These are phyloP conservation scores for Camellia sinensis DNA, from an alignment of 148 eudicot species.

Conservation along the genomic window DNA sequence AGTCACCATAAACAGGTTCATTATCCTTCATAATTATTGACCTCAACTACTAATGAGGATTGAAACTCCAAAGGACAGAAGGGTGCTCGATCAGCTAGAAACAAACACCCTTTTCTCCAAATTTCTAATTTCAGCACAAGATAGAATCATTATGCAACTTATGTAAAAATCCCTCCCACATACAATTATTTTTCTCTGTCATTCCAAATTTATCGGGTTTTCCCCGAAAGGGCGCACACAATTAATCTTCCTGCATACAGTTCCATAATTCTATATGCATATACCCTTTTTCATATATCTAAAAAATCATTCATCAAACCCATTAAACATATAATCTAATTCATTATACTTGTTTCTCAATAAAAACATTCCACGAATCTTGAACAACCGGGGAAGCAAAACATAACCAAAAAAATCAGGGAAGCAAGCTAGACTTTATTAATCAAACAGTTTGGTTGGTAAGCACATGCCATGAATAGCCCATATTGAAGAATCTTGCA, in stretches of 20 bases:
- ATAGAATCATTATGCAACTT: neutral
- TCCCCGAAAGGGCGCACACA: too few relatives aligned
- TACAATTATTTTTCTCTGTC: too few relatives aligned
- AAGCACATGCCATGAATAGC: too few relatives aligned
- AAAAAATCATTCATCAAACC: neutral
- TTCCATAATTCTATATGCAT: neutral
- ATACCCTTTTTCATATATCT: neutral
- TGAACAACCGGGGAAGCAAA: neutral
- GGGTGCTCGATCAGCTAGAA: neutral
- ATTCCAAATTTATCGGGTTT: too few relatives aligned
- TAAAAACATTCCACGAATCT: neutral
- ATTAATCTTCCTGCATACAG: too few relatives aligned
- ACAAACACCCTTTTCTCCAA: neutral
- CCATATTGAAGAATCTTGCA: neutral
- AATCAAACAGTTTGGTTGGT: too few relatives aligned
- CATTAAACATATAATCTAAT: neutral
- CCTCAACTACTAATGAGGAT: neutral
- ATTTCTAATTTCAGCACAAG: neutral
- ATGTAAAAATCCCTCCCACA: too few relatives aligned
- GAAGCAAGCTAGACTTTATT: neutral
- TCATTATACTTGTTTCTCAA: too few relatives aligned
- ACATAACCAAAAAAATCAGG: neutral
- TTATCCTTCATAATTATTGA: neutral
- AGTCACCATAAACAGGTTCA: too few relatives aligned
- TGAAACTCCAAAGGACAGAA: neutral